A percentile compares a stretch with the other conserved stretches of the same genome.
phyloP scores from a whole-genome alignment of 176 grass and related monocot species.

The Carex pumila region DNA sequence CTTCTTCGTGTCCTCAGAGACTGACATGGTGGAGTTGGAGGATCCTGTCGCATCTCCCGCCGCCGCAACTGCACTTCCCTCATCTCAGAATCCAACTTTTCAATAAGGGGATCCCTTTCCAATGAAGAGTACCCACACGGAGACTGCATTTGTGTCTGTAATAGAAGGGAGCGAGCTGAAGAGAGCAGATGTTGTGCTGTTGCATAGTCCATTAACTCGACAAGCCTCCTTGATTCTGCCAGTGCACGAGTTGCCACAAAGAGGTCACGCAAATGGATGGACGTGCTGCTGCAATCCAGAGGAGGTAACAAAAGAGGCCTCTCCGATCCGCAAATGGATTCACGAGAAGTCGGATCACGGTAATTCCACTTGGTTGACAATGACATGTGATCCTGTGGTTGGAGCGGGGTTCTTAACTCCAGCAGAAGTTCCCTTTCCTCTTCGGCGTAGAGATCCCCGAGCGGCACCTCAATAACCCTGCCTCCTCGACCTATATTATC shows the following conservation, averaged over 20 bases:
- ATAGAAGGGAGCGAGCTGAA: constrained; percentile 61
- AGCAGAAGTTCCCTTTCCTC: constrained; percentile 87
- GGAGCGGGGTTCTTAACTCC: constrained; percentile 58
- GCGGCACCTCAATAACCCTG: constrained; percentile 18
- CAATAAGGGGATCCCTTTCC: constrained; percentile 29
- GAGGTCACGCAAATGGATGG: constrained; percentile 59
- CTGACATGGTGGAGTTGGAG: not conserved
- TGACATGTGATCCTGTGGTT: constrained; percentile 8
- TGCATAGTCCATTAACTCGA: constrained; percentile 54
- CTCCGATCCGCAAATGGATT: constrained; percentile 36
- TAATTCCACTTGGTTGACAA: constrained; percentile 55
- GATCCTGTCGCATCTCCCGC: constrained; percentile 9
- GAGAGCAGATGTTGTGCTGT: constrained; percentile 69
- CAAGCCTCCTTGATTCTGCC: constrained; percentile 65
- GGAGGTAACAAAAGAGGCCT: constrained; percentile 42
- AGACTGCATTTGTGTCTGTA: constrained; percentile 40
- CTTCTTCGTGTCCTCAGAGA: constrained; percentile 26
- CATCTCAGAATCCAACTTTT: constrained; percentile 51
- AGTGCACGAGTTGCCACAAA: constrained; percentile 77
- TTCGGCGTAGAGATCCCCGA: constrained; percentile 83
- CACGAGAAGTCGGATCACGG: constrained; percentile 48
- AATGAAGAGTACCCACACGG: constrained; percentile 11
- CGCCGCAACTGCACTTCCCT: constrained; percentile 51
- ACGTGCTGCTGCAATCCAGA: constrained; percentile 10
- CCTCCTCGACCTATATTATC: constrained; percentile 5